phyloP scores from a whole-genome alignment of 2,329 filamentous ascomycete species.

The Sclerotinia spermophila region DNA sequence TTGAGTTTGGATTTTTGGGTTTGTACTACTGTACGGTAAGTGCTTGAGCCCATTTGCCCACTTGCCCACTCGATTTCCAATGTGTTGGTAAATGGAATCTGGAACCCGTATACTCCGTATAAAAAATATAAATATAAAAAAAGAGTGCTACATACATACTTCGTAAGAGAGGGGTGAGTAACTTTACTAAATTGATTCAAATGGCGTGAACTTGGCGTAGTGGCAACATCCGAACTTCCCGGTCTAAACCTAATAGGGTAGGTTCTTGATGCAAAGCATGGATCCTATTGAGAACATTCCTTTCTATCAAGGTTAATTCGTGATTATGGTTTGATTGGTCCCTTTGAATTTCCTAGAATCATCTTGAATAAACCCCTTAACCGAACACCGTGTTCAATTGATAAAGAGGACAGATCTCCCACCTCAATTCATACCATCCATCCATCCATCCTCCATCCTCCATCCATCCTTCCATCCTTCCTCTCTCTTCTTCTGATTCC shows the following conservation, averaged over 20 bases:
- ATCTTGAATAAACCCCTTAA: constrained; percentile 2
- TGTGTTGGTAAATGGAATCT: not conserved
- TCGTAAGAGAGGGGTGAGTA: not conserved
- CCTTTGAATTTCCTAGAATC: not conserved
- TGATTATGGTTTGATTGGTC: not conserved
- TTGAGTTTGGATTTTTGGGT: not conserved
- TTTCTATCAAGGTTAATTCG: not conserved
- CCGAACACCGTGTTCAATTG: constrained; percentile 18
- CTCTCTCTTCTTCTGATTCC: not conserved
- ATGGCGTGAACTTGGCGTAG: not conserved
- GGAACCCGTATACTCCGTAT: not conserved
- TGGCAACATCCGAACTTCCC: not conserved
- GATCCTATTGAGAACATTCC: not conserved
- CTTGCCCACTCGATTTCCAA: not conserved
- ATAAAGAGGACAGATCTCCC: constrained; percentile 23
- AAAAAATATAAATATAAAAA: too few relatives aligned
- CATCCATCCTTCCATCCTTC: not conserved
- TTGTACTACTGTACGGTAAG: not conserved
- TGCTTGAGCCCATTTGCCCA: not conserved
- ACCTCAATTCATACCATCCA: not conserved
- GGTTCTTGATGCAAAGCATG: not conserved
- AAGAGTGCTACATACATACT: too few relatives aligned
- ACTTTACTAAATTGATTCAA: constrained; percentile 1
- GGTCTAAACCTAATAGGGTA: not conserved
- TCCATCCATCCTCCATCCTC: not conserved